A percentile compares a stretch with the other conserved stretches of the same genome.
Evolutionary conservation across 805 yeast species (phyloP).

Genomic region (Teunomyces stri): DNA sequence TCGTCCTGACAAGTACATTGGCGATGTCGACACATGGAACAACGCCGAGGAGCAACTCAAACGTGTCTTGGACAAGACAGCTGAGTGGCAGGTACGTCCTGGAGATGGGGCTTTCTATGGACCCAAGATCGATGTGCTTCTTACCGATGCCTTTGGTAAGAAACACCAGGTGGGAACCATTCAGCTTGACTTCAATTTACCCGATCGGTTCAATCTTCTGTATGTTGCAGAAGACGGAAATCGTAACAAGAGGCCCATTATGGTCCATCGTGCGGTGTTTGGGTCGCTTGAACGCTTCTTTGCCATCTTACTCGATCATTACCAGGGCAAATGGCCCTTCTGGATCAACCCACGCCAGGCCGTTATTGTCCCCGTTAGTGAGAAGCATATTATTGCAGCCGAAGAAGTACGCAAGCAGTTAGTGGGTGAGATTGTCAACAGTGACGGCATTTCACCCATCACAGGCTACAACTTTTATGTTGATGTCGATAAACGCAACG

Average conservation of each 20-base stretch:
- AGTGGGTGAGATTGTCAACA: slow-evolving; percentile 38
- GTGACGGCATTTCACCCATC: slow-evolving; percentile 49
- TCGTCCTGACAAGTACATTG: slow-evolving; percentile 80
- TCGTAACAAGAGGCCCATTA: slow-evolving; percentile 68
- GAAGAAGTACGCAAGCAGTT: slow-evolving; percentile 44
- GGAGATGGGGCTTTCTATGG: slow-evolving; percentile 99
- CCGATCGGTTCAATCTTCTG: slow-evolving; percentile 73
- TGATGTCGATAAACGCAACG: slow-evolving; percentile 72
- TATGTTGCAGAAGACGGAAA: slow-evolving; percentile 56
- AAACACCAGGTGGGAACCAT: slow-evolving; percentile 93
- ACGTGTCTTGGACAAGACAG: slow-evolving; percentile 51
- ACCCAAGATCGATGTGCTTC: slow-evolving; percentile 86
- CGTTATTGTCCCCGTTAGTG: slow-evolving; percentile 74
- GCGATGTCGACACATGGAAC: slow-evolving; percentile 76
- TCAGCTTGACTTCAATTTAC: slow-evolving; percentile 93
- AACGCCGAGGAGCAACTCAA: slow-evolving; percentile 71
- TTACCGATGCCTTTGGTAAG: slow-evolving; percentile 76
- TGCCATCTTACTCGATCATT: slow-evolving; percentile 87
- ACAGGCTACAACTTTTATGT: slow-evolving; percentile 63
- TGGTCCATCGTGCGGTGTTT: slow-evolving; percentile 93
- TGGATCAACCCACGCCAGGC: slow-evolving; percentile 96
- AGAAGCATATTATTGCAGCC: slow-evolving; percentile 57
- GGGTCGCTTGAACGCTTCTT: slow-evolving; percentile 93
- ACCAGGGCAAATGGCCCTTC: slow-evolving; percentile 94
- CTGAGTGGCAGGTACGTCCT: slow-evolving; percentile 69